Percentiles rank a stretch among this genome's conserved stretches.
Evolutionary conservation across 768 basidiomycete genomes (phyloP).

Genomic region (Hygrocybe coccinea): DNA sequence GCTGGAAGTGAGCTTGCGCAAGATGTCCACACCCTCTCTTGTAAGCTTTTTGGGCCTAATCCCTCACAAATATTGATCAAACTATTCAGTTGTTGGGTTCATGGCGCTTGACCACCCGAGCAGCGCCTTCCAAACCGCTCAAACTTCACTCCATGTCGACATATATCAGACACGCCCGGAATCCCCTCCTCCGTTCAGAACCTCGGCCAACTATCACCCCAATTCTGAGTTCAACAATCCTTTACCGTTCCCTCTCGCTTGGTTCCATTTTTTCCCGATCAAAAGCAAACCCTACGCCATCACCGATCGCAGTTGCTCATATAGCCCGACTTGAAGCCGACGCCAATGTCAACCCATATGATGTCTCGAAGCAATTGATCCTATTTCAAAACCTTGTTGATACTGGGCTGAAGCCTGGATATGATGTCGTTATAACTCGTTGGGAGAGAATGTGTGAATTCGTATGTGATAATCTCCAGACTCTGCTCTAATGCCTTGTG

Average conservation of each 20-base stretch:
- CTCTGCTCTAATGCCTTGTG: neutral
- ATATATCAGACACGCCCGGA: constrained; percentile 16
- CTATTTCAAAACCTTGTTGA: constrained; percentile 63
- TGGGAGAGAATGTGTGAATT: constrained; percentile 85
- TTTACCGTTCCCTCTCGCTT: constrained; percentile 33
- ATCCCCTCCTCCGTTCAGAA: constrained; percentile 10
- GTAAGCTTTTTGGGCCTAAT: constrained; percentile 6
- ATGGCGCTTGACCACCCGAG: constrained; percentile 23
- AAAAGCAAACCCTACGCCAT: constrained; percentile 43
- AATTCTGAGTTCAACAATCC: constrained; percentile 15
- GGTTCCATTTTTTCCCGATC: constrained; percentile 47
- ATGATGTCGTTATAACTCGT: constrained; percentile 66
- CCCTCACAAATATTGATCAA: constrained; percentile 12
- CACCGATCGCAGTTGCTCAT: constrained; percentile 61
- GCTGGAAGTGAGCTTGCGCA: neutral
- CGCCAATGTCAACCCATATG: constrained; percentile 67
- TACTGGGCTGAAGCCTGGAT: constrained; percentile 61
- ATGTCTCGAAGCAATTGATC: constrained; percentile 63
- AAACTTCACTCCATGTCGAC: constrained; percentile 13
- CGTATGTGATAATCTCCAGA: constrained; percentile 44
- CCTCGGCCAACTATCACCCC: constrained; percentile 12
- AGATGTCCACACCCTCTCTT: constrained; percentile 8
- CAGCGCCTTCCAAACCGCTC: constrained; percentile 1
- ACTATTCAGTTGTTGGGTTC: constrained; percentile 34
- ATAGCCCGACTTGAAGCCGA: constrained; percentile 74